Conservation (phyloP, 805 yeast species). For the Hanseniaspora singularis region DNA sequence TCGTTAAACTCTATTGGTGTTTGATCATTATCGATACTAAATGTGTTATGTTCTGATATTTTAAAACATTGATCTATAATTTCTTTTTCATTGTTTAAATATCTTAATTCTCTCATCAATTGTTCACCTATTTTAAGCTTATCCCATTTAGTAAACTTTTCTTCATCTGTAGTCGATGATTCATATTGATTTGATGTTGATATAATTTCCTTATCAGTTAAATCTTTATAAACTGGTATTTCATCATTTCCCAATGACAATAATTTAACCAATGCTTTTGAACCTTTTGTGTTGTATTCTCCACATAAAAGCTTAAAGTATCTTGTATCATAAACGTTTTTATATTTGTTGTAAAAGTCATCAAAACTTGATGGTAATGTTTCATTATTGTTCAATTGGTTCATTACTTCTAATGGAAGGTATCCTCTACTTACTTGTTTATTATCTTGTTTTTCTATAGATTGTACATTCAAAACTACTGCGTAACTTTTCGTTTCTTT, state of each 20-base stretch:
- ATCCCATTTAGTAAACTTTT: not conserved
- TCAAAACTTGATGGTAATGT: constrained; percentile 19
- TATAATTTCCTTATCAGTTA: not conserved
- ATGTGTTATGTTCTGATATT: constrained; percentile 1
- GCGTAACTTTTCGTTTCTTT: constrained; percentile 51
- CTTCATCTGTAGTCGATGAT: not conserved
- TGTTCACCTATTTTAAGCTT: constrained; percentile 1
- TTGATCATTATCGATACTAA: not conserved
- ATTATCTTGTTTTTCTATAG: constrained; percentile 19
- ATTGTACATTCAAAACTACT: constrained; percentile 52
- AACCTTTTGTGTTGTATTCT: constrained; percentile 15
- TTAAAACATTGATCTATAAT: constrained; percentile 6
- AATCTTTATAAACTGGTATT: not conserved
- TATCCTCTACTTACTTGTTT: constrained; percentile 35
- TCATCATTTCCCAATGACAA: constrained; percentile 11
- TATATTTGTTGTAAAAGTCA: constrained; percentile 23
- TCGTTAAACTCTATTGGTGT: not conserved
- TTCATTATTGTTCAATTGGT: constrained; percentile 27
- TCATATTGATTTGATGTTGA: constrained; percentile 11
- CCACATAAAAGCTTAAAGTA: constrained; percentile 33
- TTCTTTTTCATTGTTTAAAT: not conserved
- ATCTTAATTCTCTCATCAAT: not conserved
- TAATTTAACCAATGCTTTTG: not conserved
- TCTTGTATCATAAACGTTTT: constrained; percentile 21
- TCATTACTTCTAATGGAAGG: constrained; percentile 28